Evolutionary conservation across 768 basidiomycete genomes (phyloP).

Genomic region (Boletus pseudo-olivaceus): DNA sequence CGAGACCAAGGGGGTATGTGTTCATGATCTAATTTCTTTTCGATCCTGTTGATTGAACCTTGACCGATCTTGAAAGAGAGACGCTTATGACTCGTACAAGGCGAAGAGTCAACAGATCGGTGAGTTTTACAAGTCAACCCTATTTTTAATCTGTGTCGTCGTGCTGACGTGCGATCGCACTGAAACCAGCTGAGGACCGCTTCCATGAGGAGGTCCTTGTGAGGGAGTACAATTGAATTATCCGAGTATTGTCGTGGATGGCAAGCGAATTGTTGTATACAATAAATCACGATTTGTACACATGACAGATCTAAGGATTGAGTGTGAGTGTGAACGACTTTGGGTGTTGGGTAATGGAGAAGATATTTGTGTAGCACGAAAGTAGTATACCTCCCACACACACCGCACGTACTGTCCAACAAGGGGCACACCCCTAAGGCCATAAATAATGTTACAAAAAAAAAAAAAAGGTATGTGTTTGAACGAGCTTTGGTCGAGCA

Average conservation of each 20-base stretch:
- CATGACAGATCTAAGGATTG: background rate
- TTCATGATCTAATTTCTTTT: background rate
- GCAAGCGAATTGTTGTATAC: background rate
- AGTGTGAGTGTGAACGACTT: background rate
- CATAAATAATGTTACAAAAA: no score
- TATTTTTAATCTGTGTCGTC: background rate
- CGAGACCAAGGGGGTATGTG: constrained; percentile 22
- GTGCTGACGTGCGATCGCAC: background rate
- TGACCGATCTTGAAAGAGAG: background rate
- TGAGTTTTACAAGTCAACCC: background rate
- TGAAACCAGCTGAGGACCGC: background rate
- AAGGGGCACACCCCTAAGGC: no score
- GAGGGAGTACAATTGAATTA: background rate
- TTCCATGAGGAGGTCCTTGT: background rate
- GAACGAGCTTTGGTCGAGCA: background rate
- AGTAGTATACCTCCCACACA: no score
- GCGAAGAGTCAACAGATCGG: background rate
- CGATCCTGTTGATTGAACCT: background rate
- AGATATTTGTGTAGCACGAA: no score
- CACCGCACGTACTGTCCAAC: no score
- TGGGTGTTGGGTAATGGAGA: no score
- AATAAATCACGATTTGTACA: background rate
- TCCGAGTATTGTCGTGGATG: background rate
- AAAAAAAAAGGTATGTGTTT: no score
- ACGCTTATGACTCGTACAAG: constrained; percentile 6